Evolutionary conservation across 345 rosid genomes (phyloP).

Genomic region (Clausena lansium): DNA sequence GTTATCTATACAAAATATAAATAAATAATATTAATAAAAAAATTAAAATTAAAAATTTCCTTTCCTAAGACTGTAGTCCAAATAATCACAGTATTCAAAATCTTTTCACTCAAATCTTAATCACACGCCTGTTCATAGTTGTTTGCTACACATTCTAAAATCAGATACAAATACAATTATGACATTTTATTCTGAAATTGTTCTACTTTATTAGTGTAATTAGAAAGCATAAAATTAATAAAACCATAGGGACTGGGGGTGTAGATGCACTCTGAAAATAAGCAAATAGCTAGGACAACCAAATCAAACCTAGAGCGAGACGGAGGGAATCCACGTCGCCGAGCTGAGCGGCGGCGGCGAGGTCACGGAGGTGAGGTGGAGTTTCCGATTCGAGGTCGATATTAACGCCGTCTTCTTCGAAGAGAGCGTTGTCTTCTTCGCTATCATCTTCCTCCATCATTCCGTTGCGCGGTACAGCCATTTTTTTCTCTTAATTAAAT

Average conservation of each 20-base stretch:
- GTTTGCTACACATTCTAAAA: neutral
- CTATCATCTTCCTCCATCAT: constrained; percentile 59
- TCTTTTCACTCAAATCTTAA: too few relatives aligned
- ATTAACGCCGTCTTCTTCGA: constrained; percentile 54
- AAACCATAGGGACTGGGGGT: neutral
- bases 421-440: constrained; percentile 60
- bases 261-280: neutral
- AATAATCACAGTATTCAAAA: neutral
- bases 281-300: neutral
- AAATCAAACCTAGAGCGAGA: constrained; percentile 57
- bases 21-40: neutral
- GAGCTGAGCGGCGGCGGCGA: constrained; percentile 59
- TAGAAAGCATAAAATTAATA: neutral
- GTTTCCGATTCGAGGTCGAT: constrained; percentile 48
- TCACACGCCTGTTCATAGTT: neutral
- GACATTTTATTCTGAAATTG: too few relatives aligned
- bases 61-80: neutral
- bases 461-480: constrained; percentile 90
- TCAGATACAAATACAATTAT: too few relatives aligned
- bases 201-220: neutral
- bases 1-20: constrained; percentile 44
- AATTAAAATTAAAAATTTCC: neutral
- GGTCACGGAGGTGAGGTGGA: constrained; percentile 70
- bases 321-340: constrained; percentile 76
- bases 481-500: constrained; percentile 6